Evolutionary conservation across 441 rosid genomes (phyloP), one percentile per base, ranked within the genome.

Genomic region (Gossypium trilobum): DNA sequence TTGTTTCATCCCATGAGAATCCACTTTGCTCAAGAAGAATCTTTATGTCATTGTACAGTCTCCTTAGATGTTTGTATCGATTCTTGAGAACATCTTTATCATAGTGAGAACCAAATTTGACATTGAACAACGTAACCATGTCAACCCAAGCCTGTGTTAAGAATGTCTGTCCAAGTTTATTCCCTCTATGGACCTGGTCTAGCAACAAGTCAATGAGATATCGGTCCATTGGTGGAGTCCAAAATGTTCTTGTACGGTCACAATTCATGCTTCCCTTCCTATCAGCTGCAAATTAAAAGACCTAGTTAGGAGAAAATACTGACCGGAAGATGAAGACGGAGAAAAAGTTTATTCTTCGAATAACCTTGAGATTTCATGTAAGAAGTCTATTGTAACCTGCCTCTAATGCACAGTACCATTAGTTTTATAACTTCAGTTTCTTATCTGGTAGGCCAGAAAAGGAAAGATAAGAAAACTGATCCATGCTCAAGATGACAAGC

Each of bases 191-290:
- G 77, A 86, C 92, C 78, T 93, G 98, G 58, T 85, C 88, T 51
- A 89, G 81, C 71, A 93, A 80, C 84, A 91, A 85, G 52, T 89
- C 94, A 77, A 93, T 83, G 68, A 93, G 84, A 80, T 80, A 80
- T 59, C 85, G 87, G 74, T 91, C 98, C 98, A 93, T 93, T 14
- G 91, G 97, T 1, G 95, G 92, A 0, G 96, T 89, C 97, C 97
- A 91, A 73, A 84, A 89, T 27, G 98, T 93, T 80, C 98, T 84
- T 0, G 88, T 86, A 54, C 98, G 92, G 76, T 89, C 94, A 74
- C 72, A 58, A 61, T 62, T 75, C 33, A 72, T 82, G 60, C 72
- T 80, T 20, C 71, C 83, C 72, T 81, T 92, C 73, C 70, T 80
- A 73, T 80, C 88, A 61, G 81, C 92, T 83, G 64, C 74, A 78